Evolutionary conservation across 345 rosid genomes (phyloP).

Genomic region (Jatropha curcas): DNA sequence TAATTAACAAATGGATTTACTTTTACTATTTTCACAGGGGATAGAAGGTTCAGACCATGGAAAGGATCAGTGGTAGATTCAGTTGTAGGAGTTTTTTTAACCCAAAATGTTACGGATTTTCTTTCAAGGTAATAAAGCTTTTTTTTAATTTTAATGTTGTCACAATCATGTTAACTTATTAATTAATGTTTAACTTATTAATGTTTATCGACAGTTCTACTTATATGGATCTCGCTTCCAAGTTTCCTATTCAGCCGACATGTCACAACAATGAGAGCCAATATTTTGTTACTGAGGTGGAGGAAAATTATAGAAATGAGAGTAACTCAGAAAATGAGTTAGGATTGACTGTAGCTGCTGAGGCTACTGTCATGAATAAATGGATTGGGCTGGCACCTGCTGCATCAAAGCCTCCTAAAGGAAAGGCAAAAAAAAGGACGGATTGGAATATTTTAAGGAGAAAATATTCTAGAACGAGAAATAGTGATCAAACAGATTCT

Average conservation of each 20-base stretch:
- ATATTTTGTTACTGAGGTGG: constrained; percentile 34
- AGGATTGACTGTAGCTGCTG: constrained; percentile 2
- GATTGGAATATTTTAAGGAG: constrained; percentile 53
- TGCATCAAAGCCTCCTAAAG: constrained; percentile 5
- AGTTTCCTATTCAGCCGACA: constrained; percentile 33
- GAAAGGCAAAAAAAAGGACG: constrained; percentile 3
- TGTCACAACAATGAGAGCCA: background rate
- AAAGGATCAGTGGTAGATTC: constrained; percentile 71
- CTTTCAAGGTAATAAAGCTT: constrained; percentile 54
- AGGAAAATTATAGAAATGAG: background rate
- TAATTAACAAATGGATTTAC: too few species aligned
- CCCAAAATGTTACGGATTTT: constrained; percentile 58
- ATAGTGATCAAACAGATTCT: constrained; percentile 43
- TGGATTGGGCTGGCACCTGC: background rate
- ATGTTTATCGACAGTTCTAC: constrained; percentile 38
- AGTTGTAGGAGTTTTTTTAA: constrained; percentile 61
- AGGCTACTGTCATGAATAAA: background rate
- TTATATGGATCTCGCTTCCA: constrained; percentile 52
- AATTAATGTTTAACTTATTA: background rate
- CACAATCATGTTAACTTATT: too few species aligned
- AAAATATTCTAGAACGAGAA: constrained; percentile 33
- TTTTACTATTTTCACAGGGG: constrained; percentile 30
- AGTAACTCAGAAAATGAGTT: background rate
- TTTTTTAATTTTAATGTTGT: too few species aligned
- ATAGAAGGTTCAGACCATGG: constrained; percentile 59